Percentiles rank a stretch among this genome's conserved stretches.
Conservation (phyloP, 2,329 filamentous ascomycete species). For the Ophiostoma populinum region DNA sequence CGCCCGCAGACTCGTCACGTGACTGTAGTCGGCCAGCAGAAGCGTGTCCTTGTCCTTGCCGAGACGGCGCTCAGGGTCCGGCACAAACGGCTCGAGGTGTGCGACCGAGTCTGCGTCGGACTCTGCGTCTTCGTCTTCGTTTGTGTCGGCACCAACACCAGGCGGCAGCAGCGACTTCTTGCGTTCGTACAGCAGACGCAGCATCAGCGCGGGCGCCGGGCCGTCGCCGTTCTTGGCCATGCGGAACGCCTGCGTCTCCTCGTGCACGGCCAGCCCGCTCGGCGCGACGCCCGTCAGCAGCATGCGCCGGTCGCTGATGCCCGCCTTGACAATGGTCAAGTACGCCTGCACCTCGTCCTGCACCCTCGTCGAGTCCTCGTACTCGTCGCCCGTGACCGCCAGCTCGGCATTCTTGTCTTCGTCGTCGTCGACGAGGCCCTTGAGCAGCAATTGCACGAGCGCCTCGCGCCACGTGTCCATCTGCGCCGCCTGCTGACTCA, state of each 20-base stretch:
- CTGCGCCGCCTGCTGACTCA: conserved; percentile 56
- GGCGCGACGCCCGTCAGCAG: conserved; percentile 54
- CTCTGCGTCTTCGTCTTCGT: neutral
- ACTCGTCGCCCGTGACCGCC: conserved; percentile 80
- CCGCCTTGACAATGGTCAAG: conserved; percentile 57
- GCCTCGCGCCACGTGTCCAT: conserved; percentile 60
- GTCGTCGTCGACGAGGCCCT: conserved; percentile 71
- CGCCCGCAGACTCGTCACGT: conserved; percentile 59
- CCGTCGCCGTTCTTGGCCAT: conserved; percentile 47
- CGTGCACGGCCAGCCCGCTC: conserved; percentile 58
- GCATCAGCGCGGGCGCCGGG: conserved; percentile 47
- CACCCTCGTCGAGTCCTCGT: conserved; percentile 67
- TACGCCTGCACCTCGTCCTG: conserved; percentile 86
- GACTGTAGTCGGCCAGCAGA: too few relatives aligned
- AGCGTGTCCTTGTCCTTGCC: too few relatives aligned
- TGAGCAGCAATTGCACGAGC: conserved; percentile 53
- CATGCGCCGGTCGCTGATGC: conserved; percentile 63
- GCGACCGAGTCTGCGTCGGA: too few relatives aligned
- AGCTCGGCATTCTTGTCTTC: conserved; percentile 44
- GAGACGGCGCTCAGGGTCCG: conserved; percentile 13
- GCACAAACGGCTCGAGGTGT: too few relatives aligned
- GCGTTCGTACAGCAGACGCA: conserved; percentile 33
- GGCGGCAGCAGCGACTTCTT: conserved; percentile 27
- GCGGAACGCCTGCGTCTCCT: conserved; percentile 44
- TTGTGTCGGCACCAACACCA: conserved; percentile 13